Percentiles rank a stretch among this genome's conserved stretches.
phyloP scores from a whole-genome alignment of 441 rosid genomes.

The Gossypium trilobum region DNA sequence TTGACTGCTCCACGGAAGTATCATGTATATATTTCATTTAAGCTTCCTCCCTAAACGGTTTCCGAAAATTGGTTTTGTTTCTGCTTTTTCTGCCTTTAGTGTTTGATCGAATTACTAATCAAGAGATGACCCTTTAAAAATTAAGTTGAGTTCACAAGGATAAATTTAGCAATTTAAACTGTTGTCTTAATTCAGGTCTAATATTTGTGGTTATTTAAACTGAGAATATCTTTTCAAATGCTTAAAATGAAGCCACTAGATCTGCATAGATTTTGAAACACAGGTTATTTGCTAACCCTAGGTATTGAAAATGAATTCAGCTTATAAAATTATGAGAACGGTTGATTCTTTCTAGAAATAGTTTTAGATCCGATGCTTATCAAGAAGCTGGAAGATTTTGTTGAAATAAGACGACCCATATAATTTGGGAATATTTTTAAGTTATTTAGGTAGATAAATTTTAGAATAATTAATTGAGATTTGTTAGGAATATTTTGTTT shows the following conservation, averaged over 20 bases:
- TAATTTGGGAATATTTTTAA: no score
- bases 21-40: slow-evolving; percentile 40
- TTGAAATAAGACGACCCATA: no score
- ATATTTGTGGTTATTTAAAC: neutral
- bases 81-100: neutral
- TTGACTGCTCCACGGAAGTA: slow-evolving; percentile 53
- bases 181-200: neutral
- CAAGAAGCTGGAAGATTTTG: neutral
- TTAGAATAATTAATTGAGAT: no score
- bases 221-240: neutral
- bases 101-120: neutral
- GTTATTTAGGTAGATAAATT: no score
- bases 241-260: neutral
- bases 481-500: no score
- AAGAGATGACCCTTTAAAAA: neutral
- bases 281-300: neutral
- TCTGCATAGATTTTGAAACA: neutral
- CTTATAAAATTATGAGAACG: neutral
- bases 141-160: neutral
- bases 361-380: neutral
- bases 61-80: neutral
- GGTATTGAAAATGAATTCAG: neutral
- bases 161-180: neutral
- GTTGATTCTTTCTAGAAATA: neutral
- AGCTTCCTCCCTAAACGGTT: neutral